Base-by-base conservation (phyloP, 2,329 filamentous ascomycete species). In the Fusarium beomiforme region DNA sequence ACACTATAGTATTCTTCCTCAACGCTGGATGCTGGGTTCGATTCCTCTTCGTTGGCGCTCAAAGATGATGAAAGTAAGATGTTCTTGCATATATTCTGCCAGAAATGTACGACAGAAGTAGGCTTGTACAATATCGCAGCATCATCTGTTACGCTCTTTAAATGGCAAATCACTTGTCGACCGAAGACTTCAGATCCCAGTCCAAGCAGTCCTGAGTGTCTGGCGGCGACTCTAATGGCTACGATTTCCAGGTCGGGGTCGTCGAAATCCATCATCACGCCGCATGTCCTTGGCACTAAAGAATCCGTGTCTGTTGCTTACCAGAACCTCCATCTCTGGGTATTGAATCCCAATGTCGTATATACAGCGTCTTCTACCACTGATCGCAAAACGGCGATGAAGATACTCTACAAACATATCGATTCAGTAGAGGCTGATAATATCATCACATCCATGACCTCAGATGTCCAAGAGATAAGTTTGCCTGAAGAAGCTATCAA, bases 401-500 rank as follows among this genome's bases (percentile, higher is more conserved):
- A 89, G 72, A 78, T 89, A 17, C 79, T 90, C 4, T 90, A 85
- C 72, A 82, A 81, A 49, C 75, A 80, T 12, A 81, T 89, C 17
- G 70, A 72, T 14, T 76, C 76, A 39, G 77, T 79, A 2, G 83
- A 87, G 61, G 86, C 85, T 0, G 82, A 87, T 42, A 80, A 79
- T 44, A 77, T 89, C 72, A 78, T 87, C 14, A 87, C 88, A 23
- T 83, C 82, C 2, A 79, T 89, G 58, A 83, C 78, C 64, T 89
- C 85, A 21, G 85, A 88, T 56, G 84, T 92, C 2, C 88, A 91
- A 71, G 89, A 91, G 49, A 81, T 91, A 17, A 82, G 80, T 33
- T 79, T 93, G 34, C 88, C 90, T 0, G 69, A 67, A 3, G 80
- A 83, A 8, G 83, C 88, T 8, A 87, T 91, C 31, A 62, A 77